phyloP scores from a whole-genome alignment of 352 stramenopile species.

The Peronospora belbahrii region DNA sequence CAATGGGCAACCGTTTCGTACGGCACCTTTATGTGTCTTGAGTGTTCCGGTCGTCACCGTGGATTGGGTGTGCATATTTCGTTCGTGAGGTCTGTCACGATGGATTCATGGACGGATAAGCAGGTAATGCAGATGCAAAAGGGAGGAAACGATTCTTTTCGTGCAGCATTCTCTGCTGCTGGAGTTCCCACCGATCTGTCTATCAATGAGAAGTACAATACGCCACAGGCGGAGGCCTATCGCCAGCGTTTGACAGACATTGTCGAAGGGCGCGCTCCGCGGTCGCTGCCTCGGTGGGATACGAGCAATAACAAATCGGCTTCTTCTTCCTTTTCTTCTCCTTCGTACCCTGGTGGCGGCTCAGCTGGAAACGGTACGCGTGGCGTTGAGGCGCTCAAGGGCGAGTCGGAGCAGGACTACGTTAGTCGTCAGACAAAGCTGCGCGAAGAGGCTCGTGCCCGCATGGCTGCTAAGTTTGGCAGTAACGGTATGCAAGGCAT shows the following conservation, averaged over 20 bases:
- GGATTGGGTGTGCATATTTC: slow-evolving; percentile 89
- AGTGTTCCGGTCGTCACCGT: slow-evolving; percentile 90
- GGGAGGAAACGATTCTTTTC: slow-evolving; percentile 71
- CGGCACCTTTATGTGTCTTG: slow-evolving; percentile 93
- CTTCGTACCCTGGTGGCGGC: slow-evolving; percentile 19
- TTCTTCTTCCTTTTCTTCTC: slow-evolving; percentile 33
- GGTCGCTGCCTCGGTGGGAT: slow-evolving; percentile 61
- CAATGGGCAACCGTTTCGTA: slow-evolving; percentile 92
- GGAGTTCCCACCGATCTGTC: slow-evolving; percentile 67
- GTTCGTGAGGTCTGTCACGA: slow-evolving; percentile 86
- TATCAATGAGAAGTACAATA: slow-evolving; percentile 82
- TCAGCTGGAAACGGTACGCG: slow-evolving; percentile 37
- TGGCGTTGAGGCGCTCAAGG: slow-evolving; percentile 77
- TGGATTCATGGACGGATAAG: slow-evolving; percentile 86
- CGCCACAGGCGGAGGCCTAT: slow-evolving; percentile 69
- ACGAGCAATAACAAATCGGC: slow-evolving; percentile 32
- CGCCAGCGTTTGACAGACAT: slow-evolving; percentile 49
- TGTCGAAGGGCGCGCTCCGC: slow-evolving; percentile 45
- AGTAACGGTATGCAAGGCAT: slow-evolving; percentile 71
- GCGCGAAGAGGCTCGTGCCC: slow-evolving; percentile 61
- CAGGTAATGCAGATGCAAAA: slow-evolving; percentile 82
- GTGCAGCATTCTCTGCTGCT: slow-evolving; percentile 45
- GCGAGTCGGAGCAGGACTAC: slow-evolving; percentile 73
- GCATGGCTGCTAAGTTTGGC: slow-evolving; percentile 79
- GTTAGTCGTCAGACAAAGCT: slow-evolving; percentile 65